These are phyloP conservation scores for Biancaea sappan DNA, from an alignment of 306 rosid species.

Conservation along the genomic window DNA sequence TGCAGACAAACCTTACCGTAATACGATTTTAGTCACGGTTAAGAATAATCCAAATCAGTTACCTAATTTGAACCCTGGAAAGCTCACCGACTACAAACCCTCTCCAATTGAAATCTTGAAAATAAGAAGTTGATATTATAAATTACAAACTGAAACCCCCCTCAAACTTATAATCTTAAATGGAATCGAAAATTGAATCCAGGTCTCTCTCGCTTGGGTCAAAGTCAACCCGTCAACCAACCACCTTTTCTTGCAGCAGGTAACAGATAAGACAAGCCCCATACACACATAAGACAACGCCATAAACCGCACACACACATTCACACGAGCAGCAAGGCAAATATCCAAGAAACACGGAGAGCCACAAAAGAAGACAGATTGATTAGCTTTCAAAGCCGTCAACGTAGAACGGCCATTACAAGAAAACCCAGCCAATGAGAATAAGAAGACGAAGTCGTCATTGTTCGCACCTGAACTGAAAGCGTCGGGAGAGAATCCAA, in stretches of 20 bases:
- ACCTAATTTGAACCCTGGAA: constrained; percentile 32
- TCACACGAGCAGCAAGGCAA: constrained; percentile 17
- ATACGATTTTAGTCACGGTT: constrained; percentile 20
- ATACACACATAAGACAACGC: constrained; percentile 43
- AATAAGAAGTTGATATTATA: constrained; percentile 17
- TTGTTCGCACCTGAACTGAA: constrained; percentile 49
- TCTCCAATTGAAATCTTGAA: neutral
- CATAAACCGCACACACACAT: constrained; percentile 39
- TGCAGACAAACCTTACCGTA: constrained; percentile 31
- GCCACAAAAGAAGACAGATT: constrained; percentile 25
- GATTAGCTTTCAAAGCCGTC: constrained; percentile 44
- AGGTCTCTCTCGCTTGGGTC: constrained; percentile 42
- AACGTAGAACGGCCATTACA: constrained; percentile 55
- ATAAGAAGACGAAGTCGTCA: constrained; percentile 33
- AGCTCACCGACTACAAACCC: constrained; percentile 20
- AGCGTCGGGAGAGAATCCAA: constrained; percentile 13
- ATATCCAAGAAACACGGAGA: constrained; percentile 42
- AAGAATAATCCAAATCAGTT: constrained; percentile 27
- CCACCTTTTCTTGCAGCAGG: constrained; percentile 67
- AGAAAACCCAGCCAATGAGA: constrained; percentile 32
- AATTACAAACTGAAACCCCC: constrained; percentile 28
- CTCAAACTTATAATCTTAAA: constrained; percentile 32
- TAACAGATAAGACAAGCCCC: constrained; percentile 41
- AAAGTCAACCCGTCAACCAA: constrained; percentile 88
- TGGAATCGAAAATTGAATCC: constrained; percentile 30